These are phyloP conservation scores for Phialophora macrospora DNA, from an alignment of 2,329 filamentous ascomycete genomes.

Conservation along the genomic window DNA sequence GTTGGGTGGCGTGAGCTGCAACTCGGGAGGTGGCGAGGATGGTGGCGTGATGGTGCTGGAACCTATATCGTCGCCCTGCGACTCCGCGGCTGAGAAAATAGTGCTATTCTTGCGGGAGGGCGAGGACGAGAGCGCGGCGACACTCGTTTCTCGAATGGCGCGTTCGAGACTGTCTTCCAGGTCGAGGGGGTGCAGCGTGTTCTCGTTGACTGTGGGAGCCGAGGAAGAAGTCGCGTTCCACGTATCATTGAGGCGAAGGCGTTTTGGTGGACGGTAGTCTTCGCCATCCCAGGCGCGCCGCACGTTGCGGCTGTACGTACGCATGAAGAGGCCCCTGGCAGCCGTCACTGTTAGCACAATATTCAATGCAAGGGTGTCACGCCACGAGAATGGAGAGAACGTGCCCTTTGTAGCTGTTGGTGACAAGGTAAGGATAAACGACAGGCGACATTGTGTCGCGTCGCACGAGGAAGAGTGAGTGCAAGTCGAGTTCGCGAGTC, in stretches of 20 bases:
- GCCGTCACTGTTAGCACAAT: conserved; percentile 20
- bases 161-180: conserved; percentile 53
- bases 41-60: conserved; percentile 55
- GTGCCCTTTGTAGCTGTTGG: conserved; percentile 58
- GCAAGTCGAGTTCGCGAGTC: conserved; percentile 4
- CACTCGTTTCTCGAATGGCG: conserved; percentile 55
- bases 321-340: conserved; percentile 54
- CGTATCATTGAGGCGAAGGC: conserved; percentile 49
- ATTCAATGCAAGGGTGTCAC: conserved; percentile 18
- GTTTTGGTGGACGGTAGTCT: conserved; percentile 50
- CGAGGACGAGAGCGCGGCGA: conserved; percentile 50
- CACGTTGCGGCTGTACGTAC: conserved; percentile 55
- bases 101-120: conserved; percentile 55
- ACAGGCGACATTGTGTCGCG: conserved; percentile 37
- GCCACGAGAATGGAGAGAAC: conserved; percentile 17
- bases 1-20: conserved; percentile 50
- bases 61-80: conserved; percentile 45
- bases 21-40: conserved; percentile 55
- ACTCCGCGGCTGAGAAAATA: conserved; percentile 49
- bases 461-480: conserved; percentile 13
- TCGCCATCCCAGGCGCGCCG: conserved; percentile 56
- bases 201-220: conserved; percentile 39
- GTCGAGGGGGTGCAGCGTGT: conserved; percentile 41
- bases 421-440: conserved; percentile 54
- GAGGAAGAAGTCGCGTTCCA: conserved; percentile 35